Conservation (phyloP, 2,329 filamentous ascomycete genomes). For the Neopestalotiopsis sp. region DNA sequence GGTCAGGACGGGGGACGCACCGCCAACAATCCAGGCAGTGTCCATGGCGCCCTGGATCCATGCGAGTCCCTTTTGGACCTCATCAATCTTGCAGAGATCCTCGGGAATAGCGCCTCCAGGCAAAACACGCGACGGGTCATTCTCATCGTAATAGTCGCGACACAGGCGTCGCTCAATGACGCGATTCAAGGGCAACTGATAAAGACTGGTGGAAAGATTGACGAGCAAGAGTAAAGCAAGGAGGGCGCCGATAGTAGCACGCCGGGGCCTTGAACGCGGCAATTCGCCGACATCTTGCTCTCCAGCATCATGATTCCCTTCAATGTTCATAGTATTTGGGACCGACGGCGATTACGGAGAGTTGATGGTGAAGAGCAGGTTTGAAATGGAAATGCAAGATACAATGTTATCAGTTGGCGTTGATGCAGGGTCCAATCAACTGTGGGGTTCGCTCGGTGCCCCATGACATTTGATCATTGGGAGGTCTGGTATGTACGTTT, state of each 20-base stretch:
- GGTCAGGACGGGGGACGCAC: conserved; percentile 30
- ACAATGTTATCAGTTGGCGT: neutral
- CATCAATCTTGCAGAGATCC: conserved; percentile 57
- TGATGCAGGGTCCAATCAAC: neutral
- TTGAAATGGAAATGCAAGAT: neutral
- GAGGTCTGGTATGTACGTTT: too few relatives aligned
- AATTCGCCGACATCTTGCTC: neutral
- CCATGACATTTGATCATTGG: too few relatives aligned
- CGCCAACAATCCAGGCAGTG: conserved; percentile 53
- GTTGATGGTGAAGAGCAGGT: neutral
- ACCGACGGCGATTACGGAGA: too few relatives aligned
- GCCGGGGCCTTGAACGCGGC: neutral
- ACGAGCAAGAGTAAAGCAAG: conserved; percentile 49
- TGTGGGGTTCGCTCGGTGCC: neutral
- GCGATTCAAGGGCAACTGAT: conserved; percentile 52
- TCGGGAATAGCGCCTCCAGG: conserved; percentile 50
- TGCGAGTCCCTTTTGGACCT: conserved; percentile 55
- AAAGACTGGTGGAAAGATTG: conserved; percentile 52
- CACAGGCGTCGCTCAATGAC: conserved; percentile 55
- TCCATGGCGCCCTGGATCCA: conserved; percentile 57
- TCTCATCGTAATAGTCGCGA: conserved; percentile 49
- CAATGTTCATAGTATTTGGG: neutral
- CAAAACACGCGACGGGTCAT: conserved; percentile 41
- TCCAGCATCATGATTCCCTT: neutral
- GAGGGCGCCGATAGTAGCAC: conserved; percentile 30